phyloP scores from a whole-genome alignment of 805 yeast genomes.

The Kazachstania taianensis region DNA sequence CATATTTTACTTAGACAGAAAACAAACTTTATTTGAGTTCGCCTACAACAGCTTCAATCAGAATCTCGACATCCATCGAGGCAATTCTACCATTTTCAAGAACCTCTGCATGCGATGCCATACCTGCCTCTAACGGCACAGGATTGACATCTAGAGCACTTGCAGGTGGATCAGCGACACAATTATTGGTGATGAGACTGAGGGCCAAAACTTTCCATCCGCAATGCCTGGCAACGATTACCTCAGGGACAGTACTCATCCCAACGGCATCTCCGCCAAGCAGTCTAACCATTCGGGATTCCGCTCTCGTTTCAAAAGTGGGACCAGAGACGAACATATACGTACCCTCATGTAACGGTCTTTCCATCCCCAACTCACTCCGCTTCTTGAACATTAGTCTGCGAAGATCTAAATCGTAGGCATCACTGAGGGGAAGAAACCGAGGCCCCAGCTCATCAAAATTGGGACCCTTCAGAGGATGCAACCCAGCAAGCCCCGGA shows the following conservation, averaged over 20 bases:
- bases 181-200: slow-evolving; percentile 77
- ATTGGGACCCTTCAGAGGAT: slow-evolving; percentile 84
- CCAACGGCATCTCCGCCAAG: slow-evolving; percentile 93
- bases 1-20: no score
- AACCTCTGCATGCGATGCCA: slow-evolving; percentile 90
- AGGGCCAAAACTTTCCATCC: slow-evolving; percentile 77
- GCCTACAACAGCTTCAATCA: slow-evolving; percentile 54
- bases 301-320: slow-evolving; percentile 87
- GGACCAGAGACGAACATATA: slow-evolving; percentile 88
- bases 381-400: slow-evolving; percentile 48
- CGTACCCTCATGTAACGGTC: slow-evolving; percentile 76
- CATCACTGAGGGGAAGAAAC: slow-evolving; percentile 80
- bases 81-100: slow-evolving; percentile 73
- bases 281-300: slow-evolving; percentile 58
- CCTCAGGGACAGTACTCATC: slow-evolving; percentile 97
- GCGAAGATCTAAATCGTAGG: slow-evolving; percentile 70
- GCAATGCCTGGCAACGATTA: slow-evolving; percentile 80
- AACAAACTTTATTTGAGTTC: slow-evolving; percentile 18
- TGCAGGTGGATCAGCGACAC: slow-evolving; percentile 60
- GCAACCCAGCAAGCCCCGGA: slow-evolving; percentile 84
- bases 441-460: slow-evolving; percentile 74
- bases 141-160: slow-evolving; percentile 51
- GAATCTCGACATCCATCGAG: slow-evolving; percentile 63
- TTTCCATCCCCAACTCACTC: slow-evolving; percentile 35
- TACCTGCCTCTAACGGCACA: slow-evolving; percentile 51